Percentiles rank a stretch among this genome's conserved stretches.
These are phyloP conservation scores for Aspergillus asperescens DNA, from an alignment of 495 filamentous ascomycete species.

Conservation along the genomic window DNA sequence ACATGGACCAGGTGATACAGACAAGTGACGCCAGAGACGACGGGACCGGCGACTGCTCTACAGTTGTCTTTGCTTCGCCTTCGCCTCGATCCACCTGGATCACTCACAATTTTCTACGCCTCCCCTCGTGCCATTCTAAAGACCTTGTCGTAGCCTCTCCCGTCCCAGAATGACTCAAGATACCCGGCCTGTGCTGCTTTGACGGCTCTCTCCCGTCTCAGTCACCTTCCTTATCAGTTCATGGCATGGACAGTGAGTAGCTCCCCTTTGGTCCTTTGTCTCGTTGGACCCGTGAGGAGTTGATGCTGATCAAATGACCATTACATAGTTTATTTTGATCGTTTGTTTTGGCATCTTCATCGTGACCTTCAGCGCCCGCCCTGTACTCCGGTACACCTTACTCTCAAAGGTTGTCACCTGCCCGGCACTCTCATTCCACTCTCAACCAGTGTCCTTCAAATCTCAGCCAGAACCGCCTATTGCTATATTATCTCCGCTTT, in stretches of 20 bases:
- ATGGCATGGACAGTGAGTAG: constrained; percentile 4
- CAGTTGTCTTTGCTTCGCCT: constrained; percentile 7
- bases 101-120: constrained; percentile 8
- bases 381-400: constrained; percentile 10
- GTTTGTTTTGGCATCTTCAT: not conserved
- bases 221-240: constrained; percentile 17
- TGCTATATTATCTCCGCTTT: constrained; percentile 6
- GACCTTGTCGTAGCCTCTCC: constrained; percentile 1
- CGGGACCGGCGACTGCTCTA: constrained; percentile 5
- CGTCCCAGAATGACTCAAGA: constrained; percentile 13
- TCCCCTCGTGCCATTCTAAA: constrained; percentile 1
- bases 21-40: constrained; percentile 24
- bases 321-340: constrained; percentile 2
- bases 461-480: not conserved
- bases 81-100: constrained; percentile 12
- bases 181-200: constrained; percentile 4
- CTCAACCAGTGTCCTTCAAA: not conserved
- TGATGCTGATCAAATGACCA: constrained; percentile 8
- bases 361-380: constrained; percentile 8
- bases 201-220: constrained; percentile 12
- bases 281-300: not conserved
- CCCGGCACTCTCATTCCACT: not conserved
- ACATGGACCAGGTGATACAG: constrained; percentile 22
- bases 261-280: constrained; percentile 1
- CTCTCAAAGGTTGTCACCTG: constrained; percentile 12